Base-by-base conservation (phyloP, 2,329 filamentous ascomycete genomes). In the Tympanopsis confertula region DNA sequence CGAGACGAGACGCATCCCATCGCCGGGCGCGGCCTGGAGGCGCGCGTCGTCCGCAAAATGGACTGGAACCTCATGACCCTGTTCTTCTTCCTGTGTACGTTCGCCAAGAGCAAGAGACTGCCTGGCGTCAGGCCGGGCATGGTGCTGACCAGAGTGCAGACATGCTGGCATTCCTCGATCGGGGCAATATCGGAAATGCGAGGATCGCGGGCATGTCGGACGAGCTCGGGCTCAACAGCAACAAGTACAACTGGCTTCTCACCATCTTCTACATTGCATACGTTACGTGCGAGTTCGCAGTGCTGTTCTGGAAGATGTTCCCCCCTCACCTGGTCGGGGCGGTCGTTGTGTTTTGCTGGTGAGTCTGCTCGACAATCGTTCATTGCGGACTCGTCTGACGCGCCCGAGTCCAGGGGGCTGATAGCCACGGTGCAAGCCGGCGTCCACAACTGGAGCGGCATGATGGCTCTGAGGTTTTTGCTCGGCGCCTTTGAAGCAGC, bases 261-360 rank as follows among this genome's bases (percentile, higher is more conserved):
- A 64, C 59, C 17, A 62, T 65, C 32, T 64, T 64, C 38, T 65
- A 64, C 42, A 64, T 64, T 30, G 58, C 59, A 0, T 64, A 63
- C 39, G 62, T 63, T 20, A 18, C 62, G 35, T 63, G 63, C 38
- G 61, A 65, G 45, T 61, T 55, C 54, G 42, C 48, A n/a, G 58
- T 58, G 20, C 44, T 63, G 30, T 59, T 61, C 54, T 63, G 61
- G 60, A 63, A 63, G 45, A 47, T 56, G 4, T 35, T 61, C 2
- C 60, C 59, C 17, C 61, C 53, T 5, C 60, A 33, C 15, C 10
- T 33, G 7, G 10, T 10, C 10, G 30, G 10, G 12, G 12, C 15
- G 7, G 30, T 15, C 12, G 17, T 15, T 10, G 30, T 33, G 7
- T 33, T 33, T 33, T 7, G 7, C 7, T 33, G 30, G 30, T 33